Conservation (phyloP, 2,329 filamentous ascomycete species). For the Grosmannia serpens region DNA sequence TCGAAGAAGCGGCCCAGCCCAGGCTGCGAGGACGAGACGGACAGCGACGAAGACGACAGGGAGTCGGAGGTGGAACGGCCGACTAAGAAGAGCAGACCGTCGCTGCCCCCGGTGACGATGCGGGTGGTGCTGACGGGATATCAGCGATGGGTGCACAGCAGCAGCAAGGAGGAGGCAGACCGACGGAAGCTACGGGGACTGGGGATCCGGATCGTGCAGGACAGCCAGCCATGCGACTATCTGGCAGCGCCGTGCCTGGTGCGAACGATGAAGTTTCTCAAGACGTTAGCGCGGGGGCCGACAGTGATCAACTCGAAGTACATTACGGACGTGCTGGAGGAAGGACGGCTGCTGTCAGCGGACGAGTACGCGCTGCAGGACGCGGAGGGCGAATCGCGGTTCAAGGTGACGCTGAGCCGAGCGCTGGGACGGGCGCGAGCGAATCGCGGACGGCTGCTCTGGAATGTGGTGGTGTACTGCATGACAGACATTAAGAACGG, state of each 20-base stretch:
- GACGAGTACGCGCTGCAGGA: constrained; percentile 61
- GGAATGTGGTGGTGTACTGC: constrained; percentile 71
- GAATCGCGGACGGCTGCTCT: constrained; percentile 67
- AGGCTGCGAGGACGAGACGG: constrained; percentile 25
- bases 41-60: constrained; percentile 31
- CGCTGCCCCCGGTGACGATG: constrained; percentile 55
- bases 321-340: constrained; percentile 64
- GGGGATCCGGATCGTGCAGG: constrained; percentile 69
- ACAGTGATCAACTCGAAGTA: constrained; percentile 67
- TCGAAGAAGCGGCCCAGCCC: constrained; percentile 10
- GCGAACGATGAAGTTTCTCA: constrained; percentile 88
- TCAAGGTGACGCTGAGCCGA: constrained; percentile 56
- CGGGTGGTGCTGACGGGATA: constrained; percentile 77
- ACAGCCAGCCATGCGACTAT: constrained; percentile 68
- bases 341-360: constrained; percentile 51
- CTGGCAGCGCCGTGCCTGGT: constrained; percentile 79
- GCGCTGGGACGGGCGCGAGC: constrained; percentile 59
- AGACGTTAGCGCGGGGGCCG: constrained; percentile 71
- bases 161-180: constrained; percentile 66
- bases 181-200: constrained; percentile 78
- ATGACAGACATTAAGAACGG: constrained; percentile 70
- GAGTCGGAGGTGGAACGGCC: constrained; percentile 26
- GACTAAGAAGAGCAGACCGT: constrained; percentile 50
- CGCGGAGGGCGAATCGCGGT: constrained; percentile 57
- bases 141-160: constrained; percentile 64